These are phyloP conservation scores for Esteya vermicola DNA, from an alignment of 2,329 filamentous ascomycete species.

Conservation along the genomic window DNA sequence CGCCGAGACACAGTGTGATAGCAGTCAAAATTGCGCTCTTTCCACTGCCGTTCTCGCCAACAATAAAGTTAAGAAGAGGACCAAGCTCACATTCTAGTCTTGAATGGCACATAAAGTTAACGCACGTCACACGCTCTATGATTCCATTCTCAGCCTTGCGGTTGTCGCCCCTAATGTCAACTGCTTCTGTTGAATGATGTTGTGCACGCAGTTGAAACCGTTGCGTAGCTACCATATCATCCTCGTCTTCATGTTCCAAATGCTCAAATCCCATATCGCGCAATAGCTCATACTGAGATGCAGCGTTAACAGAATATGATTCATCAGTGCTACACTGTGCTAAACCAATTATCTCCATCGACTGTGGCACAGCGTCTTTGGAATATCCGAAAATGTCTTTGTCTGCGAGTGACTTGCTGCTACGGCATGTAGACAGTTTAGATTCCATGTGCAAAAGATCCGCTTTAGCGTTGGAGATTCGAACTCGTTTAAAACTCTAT, in stretches of 20 bases:
- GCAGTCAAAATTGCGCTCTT: constrained; percentile 94
- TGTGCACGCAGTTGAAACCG: constrained; percentile 33
- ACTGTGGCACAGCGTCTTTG: constrained; percentile 3
- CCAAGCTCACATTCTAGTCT: constrained; percentile 74
- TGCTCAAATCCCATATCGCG: constrained; percentile 46
- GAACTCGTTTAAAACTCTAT: constrained; percentile 20
- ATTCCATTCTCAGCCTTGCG: constrained; percentile 70
- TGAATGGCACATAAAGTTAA: constrained; percentile 94
- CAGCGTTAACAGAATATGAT: constrained; percentile 10
- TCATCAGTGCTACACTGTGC: constrained; percentile 2
- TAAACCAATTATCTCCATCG: constrained; percentile 1
- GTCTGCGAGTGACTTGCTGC: background rate
- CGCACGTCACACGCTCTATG: constrained; percentile 72
- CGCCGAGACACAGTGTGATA: constrained; percentile 85
- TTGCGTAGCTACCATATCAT: constrained; percentile 52
- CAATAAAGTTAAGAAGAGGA: constrained; percentile 93
- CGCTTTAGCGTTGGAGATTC: constrained; percentile 16
- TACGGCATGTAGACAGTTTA: background rate
- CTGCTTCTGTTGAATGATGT: constrained; percentile 8
- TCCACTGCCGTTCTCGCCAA: constrained; percentile 92
- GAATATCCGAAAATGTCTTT: background rate
- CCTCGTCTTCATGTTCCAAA: constrained; percentile 38
- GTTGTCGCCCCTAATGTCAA: constrained; percentile 41
- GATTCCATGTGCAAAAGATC: background rate
- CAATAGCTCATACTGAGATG: constrained; percentile 48